Percentiles rank a stretch among this genome's conserved stretches.
Evolutionary conservation across 495 filamentous ascomycete species (phyloP).

Genomic region (Cercophora samala): DNA sequence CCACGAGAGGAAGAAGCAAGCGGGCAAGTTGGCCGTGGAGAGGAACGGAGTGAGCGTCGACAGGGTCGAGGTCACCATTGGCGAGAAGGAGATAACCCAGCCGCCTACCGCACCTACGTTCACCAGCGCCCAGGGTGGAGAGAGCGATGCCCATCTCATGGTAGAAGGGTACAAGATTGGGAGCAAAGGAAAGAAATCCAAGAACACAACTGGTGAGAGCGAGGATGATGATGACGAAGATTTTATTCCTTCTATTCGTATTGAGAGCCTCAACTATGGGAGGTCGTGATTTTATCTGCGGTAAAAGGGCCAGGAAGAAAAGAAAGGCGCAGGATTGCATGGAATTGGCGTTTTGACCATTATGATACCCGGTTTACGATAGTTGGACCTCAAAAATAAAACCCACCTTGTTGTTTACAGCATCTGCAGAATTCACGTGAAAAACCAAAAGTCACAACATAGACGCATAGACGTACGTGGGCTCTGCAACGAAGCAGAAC

Average conservation of each 20-base stretch:
- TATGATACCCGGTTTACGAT: constrained; percentile 7
- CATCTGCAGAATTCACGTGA: not conserved
- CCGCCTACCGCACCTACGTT: constrained; percentile 35
- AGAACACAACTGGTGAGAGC: constrained; percentile 3
- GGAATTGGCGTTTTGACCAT: not conserved
- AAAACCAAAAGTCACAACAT: not conserved
- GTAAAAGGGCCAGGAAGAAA: not conserved
- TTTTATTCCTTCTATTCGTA: constrained; percentile 22
- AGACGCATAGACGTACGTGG: not conserved
- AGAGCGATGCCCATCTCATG: constrained; percentile 38
- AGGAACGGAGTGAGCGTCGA: constrained; percentile 37
- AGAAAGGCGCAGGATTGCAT: not conserved
- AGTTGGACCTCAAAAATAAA: not conserved
- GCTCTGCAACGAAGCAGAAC: not conserved
- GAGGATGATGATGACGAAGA: constrained; percentile 22
- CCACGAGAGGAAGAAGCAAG: constrained; percentile 28
- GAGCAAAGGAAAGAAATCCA: constrained; percentile 21
- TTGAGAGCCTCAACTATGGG: constrained; percentile 15
- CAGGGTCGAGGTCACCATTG: constrained; percentile 42
- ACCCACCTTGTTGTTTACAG: not conserved
- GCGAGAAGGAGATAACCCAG: constrained; percentile 41
- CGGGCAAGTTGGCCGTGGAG: constrained; percentile 50
- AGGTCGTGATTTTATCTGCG: not conserved
- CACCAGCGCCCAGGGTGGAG: constrained; percentile 7
- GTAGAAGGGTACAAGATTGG: constrained; percentile 49